Conservation (phyloP, 805 yeast genomes). For the Yarrowia sp. region DNA sequence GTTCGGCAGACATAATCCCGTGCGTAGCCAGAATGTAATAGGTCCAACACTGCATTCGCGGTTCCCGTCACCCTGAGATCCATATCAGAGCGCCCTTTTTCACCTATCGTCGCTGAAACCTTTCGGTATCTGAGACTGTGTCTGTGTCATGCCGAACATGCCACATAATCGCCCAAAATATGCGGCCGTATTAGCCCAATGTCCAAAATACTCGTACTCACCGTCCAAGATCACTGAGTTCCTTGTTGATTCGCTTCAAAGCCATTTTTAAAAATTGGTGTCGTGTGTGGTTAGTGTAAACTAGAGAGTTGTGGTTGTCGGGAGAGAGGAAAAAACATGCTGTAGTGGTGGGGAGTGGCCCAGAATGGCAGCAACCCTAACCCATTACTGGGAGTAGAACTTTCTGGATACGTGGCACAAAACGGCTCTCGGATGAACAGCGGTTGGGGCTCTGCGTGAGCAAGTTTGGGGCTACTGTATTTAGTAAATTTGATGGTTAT, state of each 20-base stretch:
- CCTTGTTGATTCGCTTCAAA: conserved; percentile 92
- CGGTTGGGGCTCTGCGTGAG: not conserved
- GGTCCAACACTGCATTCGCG: not conserved
- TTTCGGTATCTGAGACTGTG: not conserved
- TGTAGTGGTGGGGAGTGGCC: conserved; percentile 4
- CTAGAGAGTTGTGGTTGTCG: conserved; percentile 20
- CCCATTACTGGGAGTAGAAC: conserved; percentile 19
- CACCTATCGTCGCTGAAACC: not conserved
- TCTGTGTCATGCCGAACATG: not conserved
- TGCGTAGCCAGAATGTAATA: not conserved
- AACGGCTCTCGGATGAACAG: not conserved
- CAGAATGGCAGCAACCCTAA: not conserved
- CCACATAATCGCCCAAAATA: not conserved
- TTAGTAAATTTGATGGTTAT: not conserved
- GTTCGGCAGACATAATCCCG: not conserved
- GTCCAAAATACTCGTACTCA: conserved; percentile 43
- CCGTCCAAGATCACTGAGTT: conserved; percentile 92
- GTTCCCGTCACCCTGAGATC: not conserved
- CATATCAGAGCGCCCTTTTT: not conserved
- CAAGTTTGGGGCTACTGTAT: too few species aligned
- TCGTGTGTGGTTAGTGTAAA: conserved; percentile 24
- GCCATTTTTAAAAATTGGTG: conserved; percentile 54
- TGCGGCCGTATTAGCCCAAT: not conserved
- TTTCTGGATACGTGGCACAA: conserved; percentile 23
- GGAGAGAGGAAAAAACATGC: conserved; percentile 15